These are phyloP conservation scores for Tylopilus sp. DNA, from an alignment of 768 basidiomycete species.

Conservation along the genomic window DNA sequence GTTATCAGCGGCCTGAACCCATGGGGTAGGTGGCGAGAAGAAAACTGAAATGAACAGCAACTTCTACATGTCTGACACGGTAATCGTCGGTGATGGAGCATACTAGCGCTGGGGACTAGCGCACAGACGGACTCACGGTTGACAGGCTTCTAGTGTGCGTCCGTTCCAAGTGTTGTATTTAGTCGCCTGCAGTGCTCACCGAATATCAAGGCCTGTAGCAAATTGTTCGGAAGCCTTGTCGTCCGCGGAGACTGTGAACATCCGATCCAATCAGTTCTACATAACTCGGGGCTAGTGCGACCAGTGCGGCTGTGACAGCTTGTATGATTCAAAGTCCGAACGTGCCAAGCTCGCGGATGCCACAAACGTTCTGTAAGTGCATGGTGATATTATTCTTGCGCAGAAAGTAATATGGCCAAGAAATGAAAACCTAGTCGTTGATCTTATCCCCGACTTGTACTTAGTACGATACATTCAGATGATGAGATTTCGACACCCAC, in stretches of 20 bases:
- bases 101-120: not conserved
- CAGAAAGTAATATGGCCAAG: not conserved
- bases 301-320: not conserved
- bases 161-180: not conserved
- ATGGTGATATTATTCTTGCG: not conserved
- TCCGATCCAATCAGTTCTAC: not conserved
- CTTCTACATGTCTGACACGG: not conserved
- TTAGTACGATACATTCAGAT: not conserved
- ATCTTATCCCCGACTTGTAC: conserved; percentile 5
- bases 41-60: not conserved
- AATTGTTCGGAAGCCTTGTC: too few relatives aligned
- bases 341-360: not conserved
- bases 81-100: too few relatives aligned
- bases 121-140: not conserved
- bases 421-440: not conserved
- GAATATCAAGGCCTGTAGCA: not conserved
- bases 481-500: not conserved
- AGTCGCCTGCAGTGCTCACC: not conserved
- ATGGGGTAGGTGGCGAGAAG: not conserved
- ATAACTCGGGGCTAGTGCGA: not conserved
- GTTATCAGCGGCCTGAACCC: not conserved
- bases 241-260: not conserved
- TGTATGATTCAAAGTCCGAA: not conserved
- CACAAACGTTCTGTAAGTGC: not conserved
- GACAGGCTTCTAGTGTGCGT: not conserved